Evolutionary conservation across 2,329 filamentous ascomycete genomes (phyloP).

Genomic region (Aspergillus sojae): DNA sequence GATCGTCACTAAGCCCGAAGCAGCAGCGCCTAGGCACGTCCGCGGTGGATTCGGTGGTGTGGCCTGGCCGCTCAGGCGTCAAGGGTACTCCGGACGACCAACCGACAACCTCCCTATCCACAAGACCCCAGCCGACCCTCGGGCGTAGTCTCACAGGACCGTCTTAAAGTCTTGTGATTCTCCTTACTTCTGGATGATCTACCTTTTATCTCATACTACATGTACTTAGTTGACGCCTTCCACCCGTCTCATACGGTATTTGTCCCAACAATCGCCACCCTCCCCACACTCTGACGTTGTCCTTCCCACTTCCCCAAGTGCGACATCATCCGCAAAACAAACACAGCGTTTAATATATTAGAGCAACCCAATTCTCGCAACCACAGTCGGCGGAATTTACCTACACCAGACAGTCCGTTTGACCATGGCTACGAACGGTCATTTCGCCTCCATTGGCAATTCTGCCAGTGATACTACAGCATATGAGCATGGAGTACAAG

Average conservation of each 20-base stretch:
- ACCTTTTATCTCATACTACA: slow-evolving; percentile 1
- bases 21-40: background rate
- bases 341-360: background rate
- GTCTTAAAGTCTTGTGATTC: slow-evolving; percentile 17
- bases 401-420: slow-evolving; percentile 6
- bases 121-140: slow-evolving; percentile 17
- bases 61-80: slow-evolving; percentile 23
- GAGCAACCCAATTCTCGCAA: background rate
- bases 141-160: slow-evolving; percentile 7
- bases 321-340: slow-evolving; percentile 2
- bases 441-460: slow-evolving; percentile 48
- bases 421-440: slow-evolving; percentile 48
- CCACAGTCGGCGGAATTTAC: background rate
- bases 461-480: slow-evolving; percentile 38
- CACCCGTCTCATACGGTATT: background rate
- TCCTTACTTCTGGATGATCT: background rate
- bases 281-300: slow-evolving; percentile 22
- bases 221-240: background rate
- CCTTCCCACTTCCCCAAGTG: slow-evolving; percentile 3
- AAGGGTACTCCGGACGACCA: slow-evolving; percentile 12
- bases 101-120: slow-evolving; percentile 16
- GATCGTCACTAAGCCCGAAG: slow-evolving; percentile 10
- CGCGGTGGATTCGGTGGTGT: slow-evolving; percentile 3
- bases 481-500: slow-evolving; percentile 93
- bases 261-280: slow-evolving; percentile 7